These are phyloP conservation scores for Madurella fahalii DNA, from an alignment of 2,329 filamentous ascomycete species.

Conservation along the genomic window DNA sequence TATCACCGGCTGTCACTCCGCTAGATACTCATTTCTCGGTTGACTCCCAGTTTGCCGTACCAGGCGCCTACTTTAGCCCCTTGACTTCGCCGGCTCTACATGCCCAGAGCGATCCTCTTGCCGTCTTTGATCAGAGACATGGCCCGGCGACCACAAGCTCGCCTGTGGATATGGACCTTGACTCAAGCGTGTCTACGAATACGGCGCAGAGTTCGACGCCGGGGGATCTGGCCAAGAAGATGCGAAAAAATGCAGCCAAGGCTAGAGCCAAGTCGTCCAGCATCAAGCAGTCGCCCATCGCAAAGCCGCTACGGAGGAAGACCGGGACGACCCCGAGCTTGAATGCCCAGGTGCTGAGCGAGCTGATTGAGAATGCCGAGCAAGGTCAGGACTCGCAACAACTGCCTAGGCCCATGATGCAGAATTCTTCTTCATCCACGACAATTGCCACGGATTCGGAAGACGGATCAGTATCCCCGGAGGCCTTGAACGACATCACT, in stretches of 20 bases:
- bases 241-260: slow-evolving; percentile 50
- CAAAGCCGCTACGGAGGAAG: slow-evolving; percentile 60
- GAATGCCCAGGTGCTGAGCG: slow-evolving; percentile 51
- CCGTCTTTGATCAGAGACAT: slow-evolving; percentile 43
- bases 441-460: slow-evolving; percentile 53
- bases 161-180: slow-evolving; percentile 55
- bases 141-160: slow-evolving; percentile 47
- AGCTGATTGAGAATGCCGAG: slow-evolving; percentile 46
- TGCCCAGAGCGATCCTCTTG: slow-evolving; percentile 57
- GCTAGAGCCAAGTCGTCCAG: slow-evolving; percentile 45
- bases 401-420: slow-evolving; percentile 25
- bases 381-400: slow-evolving; percentile 36
- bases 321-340: slow-evolving; percentile 50
- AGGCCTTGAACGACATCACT: slow-evolving; percentile 50
- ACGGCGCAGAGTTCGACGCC: slow-evolving; percentile 35
- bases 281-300: slow-evolving; percentile 68
- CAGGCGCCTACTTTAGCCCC: slow-evolving; percentile 75
- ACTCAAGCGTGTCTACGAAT: slow-evolving; percentile 33
- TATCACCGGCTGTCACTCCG: slow-evolving; percentile 79
- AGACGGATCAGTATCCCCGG: slow-evolving; percentile 61
- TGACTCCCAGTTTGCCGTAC: slow-evolving; percentile 57
- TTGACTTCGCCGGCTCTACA: slow-evolving; percentile 76
- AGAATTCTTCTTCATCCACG: slow-evolving; percentile 34
- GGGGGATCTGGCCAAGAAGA: slow-evolving; percentile 49
- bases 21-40: slow-evolving; percentile 66